These are phyloP conservation scores for Fusarium pseudoanthophilum DNA, from an alignment of 2,329 filamentous ascomycete genomes.

Conservation along the genomic window DNA sequence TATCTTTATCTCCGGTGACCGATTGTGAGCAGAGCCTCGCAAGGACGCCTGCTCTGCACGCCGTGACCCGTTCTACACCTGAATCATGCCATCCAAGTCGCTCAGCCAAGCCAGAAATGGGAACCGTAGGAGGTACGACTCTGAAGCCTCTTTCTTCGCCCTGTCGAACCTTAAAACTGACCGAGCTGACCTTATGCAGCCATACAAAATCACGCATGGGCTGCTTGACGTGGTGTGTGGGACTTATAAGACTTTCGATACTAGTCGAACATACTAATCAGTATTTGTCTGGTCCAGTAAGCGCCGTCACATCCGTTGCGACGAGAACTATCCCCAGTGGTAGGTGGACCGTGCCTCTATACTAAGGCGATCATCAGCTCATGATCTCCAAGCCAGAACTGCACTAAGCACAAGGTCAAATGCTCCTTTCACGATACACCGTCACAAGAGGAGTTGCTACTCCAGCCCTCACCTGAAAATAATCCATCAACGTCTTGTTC, in stretches of 20 bases:
- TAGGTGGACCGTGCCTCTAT: not conserved
- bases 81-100: constrained; percentile 6
- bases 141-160: not conserved
- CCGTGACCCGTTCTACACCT: not conserved
- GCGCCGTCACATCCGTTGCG: constrained; percentile 27
- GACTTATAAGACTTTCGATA: not conserved
- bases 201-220: constrained; percentile 31
- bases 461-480: not conserved
- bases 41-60: not conserved
- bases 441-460: constrained; percentile 3
- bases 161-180: not conserved
- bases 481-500: not conserved
- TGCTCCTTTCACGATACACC: constrained; percentile 24
- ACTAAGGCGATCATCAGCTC: not conserved
- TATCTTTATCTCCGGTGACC: not conserved
- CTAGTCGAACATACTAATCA: constrained; percentile 9
- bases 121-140: constrained; percentile 19
- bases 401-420: constrained; percentile 32
- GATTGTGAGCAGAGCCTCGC: not conserved
- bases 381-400: constrained; percentile 17
- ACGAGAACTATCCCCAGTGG: constrained; percentile 29
- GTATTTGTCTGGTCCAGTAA: constrained; percentile 16
- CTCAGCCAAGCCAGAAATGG: constrained; percentile 2
- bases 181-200: constrained; percentile 4
- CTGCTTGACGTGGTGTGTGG: constrained; percentile 29